Evolutionary conservation across 306 rosid genomes (phyloP).

Genomic region (Argentina anserina): DNA sequence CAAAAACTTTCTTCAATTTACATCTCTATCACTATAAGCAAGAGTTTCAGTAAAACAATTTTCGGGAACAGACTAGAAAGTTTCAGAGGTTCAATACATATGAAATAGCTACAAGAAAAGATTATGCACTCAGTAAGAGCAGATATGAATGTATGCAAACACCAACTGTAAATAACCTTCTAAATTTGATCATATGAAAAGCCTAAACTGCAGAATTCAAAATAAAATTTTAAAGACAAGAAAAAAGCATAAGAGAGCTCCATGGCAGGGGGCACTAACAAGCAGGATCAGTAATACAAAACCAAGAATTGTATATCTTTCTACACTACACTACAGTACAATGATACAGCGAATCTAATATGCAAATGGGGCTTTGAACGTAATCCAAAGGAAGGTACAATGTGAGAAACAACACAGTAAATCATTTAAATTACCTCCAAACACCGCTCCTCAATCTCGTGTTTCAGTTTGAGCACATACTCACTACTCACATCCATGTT

Average conservation of each 20-base stretch:
- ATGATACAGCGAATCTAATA: neutral
- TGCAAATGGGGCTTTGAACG: neutral
- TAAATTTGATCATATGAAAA: neutral
- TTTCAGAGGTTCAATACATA: neutral
- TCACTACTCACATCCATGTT: constrained; percentile 88
- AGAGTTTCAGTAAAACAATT: neutral
- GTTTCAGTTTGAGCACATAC: constrained; percentile 82
- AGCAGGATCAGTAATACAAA: neutral
- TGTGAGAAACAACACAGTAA: neutral
- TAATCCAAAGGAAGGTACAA: neutral
- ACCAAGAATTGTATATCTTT: neutral
- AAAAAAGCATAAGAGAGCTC: neutral
- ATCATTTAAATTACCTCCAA: constrained; percentile 61
- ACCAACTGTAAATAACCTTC: neutral
- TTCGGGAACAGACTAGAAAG: neutral
- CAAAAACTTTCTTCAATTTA: neutral
- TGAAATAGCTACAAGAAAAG: neutral
- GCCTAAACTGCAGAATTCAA: neutral
- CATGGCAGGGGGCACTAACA: neutral
- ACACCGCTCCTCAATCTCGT: constrained; percentile 91
- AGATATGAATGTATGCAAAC: neutral
- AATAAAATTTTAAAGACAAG: neutral
- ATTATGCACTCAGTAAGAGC: neutral
- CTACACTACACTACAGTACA: neutral
- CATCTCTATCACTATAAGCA: neutral